A percentile compares a stretch with the other conserved stretches of the same genome.
phyloP scores from a whole-genome alignment of 169 alveolate genomes.

The Amoebophrya sp. region DNA sequence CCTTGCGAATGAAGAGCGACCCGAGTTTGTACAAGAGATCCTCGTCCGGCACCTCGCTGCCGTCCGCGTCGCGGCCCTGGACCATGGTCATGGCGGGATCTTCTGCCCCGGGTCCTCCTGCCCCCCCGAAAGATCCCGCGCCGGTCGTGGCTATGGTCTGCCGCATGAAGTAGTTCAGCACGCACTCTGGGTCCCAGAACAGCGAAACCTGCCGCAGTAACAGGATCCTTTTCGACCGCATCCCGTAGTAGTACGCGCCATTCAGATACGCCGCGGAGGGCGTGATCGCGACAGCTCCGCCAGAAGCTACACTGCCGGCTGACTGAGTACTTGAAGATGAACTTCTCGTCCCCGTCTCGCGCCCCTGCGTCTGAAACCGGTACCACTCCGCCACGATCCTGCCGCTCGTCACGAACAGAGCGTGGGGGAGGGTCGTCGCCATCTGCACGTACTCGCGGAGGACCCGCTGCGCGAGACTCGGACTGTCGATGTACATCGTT shows the following conservation, averaged over 20 bases:
- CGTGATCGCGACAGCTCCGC: background rate
- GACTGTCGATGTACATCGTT: background rate
- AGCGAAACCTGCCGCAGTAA: background rate
- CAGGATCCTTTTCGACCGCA: background rate
- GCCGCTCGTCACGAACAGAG: background rate
- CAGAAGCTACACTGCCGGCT: too few relatives aligned
- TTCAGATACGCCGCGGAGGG: background rate
- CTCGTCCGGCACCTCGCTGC: background rate
- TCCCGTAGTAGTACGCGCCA: background rate
- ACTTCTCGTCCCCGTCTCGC: too few relatives aligned
- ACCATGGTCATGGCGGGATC: too few relatives aligned
- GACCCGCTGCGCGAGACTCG: background rate
- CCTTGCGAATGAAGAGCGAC: background rate
- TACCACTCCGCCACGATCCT: background rate
- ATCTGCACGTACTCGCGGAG: background rate
- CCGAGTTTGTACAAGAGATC: background rate
- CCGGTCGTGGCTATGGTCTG: too few relatives aligned
- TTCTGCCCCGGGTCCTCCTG: too few relatives aligned
- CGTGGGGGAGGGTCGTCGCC: background rate
- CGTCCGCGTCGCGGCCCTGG: background rate
- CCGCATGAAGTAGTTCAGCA: background rate
- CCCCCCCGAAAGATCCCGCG: background rate
- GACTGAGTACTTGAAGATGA: too few relatives aligned
- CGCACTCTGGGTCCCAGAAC: background rate
- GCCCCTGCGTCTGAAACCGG: too few relatives aligned